Conservation (phyloP, 441 rosid genomes). For the Viola pubescens region DNA sequence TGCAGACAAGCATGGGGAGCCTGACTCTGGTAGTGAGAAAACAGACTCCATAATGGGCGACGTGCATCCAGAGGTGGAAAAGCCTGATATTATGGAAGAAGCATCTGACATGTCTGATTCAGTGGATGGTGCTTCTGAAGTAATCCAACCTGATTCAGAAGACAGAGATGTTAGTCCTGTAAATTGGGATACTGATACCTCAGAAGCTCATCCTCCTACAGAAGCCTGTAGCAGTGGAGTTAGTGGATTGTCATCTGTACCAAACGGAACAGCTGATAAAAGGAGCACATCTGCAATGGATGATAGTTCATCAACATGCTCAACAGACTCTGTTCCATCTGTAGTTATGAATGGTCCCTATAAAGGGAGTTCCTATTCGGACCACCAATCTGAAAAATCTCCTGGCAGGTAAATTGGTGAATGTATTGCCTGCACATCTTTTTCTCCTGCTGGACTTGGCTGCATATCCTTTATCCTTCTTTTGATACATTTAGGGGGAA, state of each 20-base stretch:
- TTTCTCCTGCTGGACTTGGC: slow-evolving; percentile 6
- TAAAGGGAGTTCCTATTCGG: slow-evolving; percentile 44
- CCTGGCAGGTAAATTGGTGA: slow-evolving; percentile 50
- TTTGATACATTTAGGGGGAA: slow-evolving; percentile 44
- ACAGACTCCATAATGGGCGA: slow-evolving; percentile 33
- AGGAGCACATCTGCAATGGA: slow-evolving; percentile 51
- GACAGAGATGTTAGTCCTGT: slow-evolving; percentile 67
- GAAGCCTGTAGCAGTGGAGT: slow-evolving; percentile 54
- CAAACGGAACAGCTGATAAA: slow-evolving; percentile 55
- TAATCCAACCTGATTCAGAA: slow-evolving; percentile 61
- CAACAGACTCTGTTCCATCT: slow-evolving; percentile 84
- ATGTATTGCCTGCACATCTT: slow-evolving; percentile 2
- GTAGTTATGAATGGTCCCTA: slow-evolving; percentile 59
- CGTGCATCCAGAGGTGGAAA: slow-evolving; percentile 41
- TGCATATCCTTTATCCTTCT: slow-evolving; percentile 11
- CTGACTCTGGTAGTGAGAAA: slow-evolving; percentile 32
- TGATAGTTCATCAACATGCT: slow-evolving; percentile 97
- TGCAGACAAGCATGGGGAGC: slow-evolving; percentile 38
- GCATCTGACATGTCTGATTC: slow-evolving; percentile 69
- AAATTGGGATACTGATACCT: slow-evolving; percentile 77
- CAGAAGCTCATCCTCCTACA: slow-evolving; percentile 55
- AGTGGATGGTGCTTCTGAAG: slow-evolving; percentile 54
- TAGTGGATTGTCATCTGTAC: slow-evolving; percentile 45
- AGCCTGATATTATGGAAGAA: slow-evolving; percentile 56
- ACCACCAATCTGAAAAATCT: slow-evolving; percentile 43